Conservation (phyloP, 1,139 yeast species). For the Candida labiduridarum region DNA sequence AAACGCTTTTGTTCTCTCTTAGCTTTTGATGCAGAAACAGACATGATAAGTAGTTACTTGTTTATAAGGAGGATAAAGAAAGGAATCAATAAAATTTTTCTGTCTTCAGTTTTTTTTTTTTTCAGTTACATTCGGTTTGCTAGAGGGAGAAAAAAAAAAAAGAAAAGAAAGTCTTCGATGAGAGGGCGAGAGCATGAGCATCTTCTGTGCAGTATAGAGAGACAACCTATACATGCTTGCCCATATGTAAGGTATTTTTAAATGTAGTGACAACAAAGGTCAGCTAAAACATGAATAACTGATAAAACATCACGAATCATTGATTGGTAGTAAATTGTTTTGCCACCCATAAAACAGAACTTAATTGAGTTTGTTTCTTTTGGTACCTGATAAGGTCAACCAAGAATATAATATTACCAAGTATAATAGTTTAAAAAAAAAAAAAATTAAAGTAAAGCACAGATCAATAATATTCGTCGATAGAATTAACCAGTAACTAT, state of each 20-base stretch:
- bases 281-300: not conserved
- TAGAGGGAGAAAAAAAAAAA: not conserved
- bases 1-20: conserved; percentile 89
- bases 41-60: conserved; percentile 26
- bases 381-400: not conserved
- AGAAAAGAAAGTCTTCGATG: not conserved
- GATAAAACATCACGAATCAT: not conserved
- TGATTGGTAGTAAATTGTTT: not conserved
- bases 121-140: not conserved
- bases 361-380: not conserved
- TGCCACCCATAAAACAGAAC: not conserved
- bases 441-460: too few relatives aligned
- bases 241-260: not conserved
- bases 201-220: conserved; percentile 5
- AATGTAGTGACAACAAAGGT: not conserved
- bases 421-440: too few relatives aligned
- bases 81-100: conserved; percentile 7
- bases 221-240: not conserved
- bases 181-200: not conserved
- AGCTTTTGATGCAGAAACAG: conserved; percentile 89
- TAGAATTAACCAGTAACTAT: not conserved
- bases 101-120: conserved; percentile 3
- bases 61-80: conserved; percentile 1
- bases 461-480: too few relatives aligned
- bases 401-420: not conserved